A percentile compares a stretch with the other conserved stretches of the same genome.
Evolutionary conservation across 2,329 filamentous ascomycete genomes (phyloP).

Genomic region (Furcasterigmium furcatum): DNA sequence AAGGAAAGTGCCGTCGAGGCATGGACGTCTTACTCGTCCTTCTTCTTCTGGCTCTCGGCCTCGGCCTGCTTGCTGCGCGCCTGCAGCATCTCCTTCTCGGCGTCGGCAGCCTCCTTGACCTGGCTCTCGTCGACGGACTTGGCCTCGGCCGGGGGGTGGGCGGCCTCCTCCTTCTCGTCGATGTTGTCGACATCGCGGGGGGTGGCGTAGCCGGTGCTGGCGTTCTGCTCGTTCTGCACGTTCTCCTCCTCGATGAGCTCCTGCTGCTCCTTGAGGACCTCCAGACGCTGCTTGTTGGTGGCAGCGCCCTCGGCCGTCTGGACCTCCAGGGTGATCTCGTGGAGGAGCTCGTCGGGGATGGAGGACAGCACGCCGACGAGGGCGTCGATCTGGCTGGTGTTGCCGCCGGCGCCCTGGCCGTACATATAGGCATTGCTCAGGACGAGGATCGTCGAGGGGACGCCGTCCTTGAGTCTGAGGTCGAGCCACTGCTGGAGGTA

Average conservation of each 20-base stretch:
- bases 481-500: conserved; percentile 95
- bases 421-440: conserved; percentile 99
- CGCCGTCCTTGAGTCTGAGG: conserved; percentile 85
- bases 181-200: conserved; percentile 89
- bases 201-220: conserved; percentile 68
- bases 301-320: conserved; percentile 95
- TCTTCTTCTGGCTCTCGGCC: conserved; percentile 24
- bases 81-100: conserved; percentile 34
- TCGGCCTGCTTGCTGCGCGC: conserved; percentile 14
- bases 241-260: conserved; percentile 98
- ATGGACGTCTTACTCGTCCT: conserved; percentile 30
- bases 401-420: conserved; percentile 82
- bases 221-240: conserved; percentile 80
- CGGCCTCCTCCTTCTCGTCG: conserved; percentile 83
- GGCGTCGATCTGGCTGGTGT: conserved; percentile 87
- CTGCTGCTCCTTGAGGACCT: conserved; percentile 97
- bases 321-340: conserved; percentile 98
- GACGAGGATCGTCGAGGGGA: conserved; percentile 94
- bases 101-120: conserved; percentile 31
- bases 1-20: conserved; percentile 14
- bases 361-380: conserved; percentile 88
- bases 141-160: conserved; percentile 48
- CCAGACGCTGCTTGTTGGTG: conserved; percentile 97
- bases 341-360: conserved; percentile 97
- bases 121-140: conserved; percentile 28